Conservation (phyloP, 345 rosid genomes). For the Mercurialis annua region DNA sequence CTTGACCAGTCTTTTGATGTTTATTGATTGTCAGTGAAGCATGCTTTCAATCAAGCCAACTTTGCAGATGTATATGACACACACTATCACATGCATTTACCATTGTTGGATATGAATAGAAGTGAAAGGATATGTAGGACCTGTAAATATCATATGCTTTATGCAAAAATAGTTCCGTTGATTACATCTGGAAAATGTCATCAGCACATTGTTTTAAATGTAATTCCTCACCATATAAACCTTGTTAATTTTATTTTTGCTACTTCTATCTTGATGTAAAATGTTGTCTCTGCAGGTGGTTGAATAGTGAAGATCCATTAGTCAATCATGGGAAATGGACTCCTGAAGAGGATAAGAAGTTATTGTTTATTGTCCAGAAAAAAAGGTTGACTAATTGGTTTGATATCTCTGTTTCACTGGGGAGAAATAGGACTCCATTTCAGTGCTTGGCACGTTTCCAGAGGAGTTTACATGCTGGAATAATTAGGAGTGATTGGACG, state of each 20-base stretch:
- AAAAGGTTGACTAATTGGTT: constrained; percentile 65
- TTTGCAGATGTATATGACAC: constrained; percentile 25
- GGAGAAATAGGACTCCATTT: constrained; percentile 83
- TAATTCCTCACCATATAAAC: not conserved
- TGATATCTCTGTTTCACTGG: constrained; percentile 59
- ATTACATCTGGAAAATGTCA: constrained; percentile 23
- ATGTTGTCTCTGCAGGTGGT: constrained; percentile 56
- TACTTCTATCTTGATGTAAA: constrained; percentile 10
- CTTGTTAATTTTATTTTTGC: constrained; percentile 8
- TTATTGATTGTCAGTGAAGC: constrained; percentile 28
- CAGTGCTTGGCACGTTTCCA: constrained; percentile 81
- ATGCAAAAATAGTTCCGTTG: constrained; percentile 16
- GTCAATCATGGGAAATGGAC: constrained; percentile 64
- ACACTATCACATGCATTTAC: constrained; percentile 25
- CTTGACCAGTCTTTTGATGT: constrained; percentile 26
- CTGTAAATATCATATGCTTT: constrained; percentile 21
- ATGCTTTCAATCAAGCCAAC: constrained; percentile 27
- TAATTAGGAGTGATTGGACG: constrained; percentile 75
- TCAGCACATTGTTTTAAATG: constrained; percentile 13
- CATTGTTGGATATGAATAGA: constrained; percentile 29
- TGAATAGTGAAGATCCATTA: constrained; percentile 76
- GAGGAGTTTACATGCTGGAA: constrained; percentile 69
- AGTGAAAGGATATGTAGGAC: constrained; percentile 28
- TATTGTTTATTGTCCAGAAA: constrained; percentile 51
- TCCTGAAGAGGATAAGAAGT: constrained; percentile 62